Evolutionary conservation across 495 filamentous ascomycete genomes (phyloP).

Genomic region (Cercophora newfieldiana): DNA sequence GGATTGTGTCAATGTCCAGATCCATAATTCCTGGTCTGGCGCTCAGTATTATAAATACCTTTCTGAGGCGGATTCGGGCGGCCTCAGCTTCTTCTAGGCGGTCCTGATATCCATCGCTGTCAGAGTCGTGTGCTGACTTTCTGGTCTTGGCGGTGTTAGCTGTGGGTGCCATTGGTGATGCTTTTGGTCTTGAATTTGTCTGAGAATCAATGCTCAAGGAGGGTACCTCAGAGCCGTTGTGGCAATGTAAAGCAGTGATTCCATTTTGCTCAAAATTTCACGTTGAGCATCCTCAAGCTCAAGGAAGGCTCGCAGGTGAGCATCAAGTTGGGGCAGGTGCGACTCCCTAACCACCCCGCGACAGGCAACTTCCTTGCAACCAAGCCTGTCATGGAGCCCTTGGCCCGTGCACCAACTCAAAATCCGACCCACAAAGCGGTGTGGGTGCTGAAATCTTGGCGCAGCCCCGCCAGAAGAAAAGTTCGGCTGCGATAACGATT

Average conservation of each 20-base stretch:
- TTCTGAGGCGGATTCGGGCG: conserved; percentile 22
- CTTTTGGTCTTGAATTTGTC: background rate
- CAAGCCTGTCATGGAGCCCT: background rate
- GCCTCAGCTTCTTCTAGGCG: conserved; percentile 24
- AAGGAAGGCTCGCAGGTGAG: background rate
- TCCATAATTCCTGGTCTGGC: background rate
- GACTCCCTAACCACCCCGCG: too few relatives aligned
- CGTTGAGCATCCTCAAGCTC: background rate
- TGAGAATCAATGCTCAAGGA: background rate
- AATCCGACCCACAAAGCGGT: conserved; percentile 24
- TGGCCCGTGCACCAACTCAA: background rate
- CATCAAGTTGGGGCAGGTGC: background rate
- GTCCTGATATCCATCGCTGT: conserved; percentile 21
- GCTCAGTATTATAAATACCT: conserved; percentile 10
- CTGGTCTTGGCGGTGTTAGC: conserved; percentile 23
- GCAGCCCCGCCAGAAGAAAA: conserved; percentile 7
- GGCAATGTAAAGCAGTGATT: too few relatives aligned
- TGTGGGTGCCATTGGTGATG: conserved; percentile 22
- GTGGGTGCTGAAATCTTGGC: conserved; percentile 19
- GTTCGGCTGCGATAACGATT: conserved; percentile 7
- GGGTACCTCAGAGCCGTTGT: too few relatives aligned
- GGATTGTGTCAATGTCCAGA: background rate
- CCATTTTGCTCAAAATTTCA: background rate
- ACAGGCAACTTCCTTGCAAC: conserved; percentile 18
- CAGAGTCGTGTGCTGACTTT: conserved; percentile 9